These are phyloP conservation scores for Paraleonurus japonicus DNA, from an alignment of 257 asterid species.

Conservation along the genomic window DNA sequence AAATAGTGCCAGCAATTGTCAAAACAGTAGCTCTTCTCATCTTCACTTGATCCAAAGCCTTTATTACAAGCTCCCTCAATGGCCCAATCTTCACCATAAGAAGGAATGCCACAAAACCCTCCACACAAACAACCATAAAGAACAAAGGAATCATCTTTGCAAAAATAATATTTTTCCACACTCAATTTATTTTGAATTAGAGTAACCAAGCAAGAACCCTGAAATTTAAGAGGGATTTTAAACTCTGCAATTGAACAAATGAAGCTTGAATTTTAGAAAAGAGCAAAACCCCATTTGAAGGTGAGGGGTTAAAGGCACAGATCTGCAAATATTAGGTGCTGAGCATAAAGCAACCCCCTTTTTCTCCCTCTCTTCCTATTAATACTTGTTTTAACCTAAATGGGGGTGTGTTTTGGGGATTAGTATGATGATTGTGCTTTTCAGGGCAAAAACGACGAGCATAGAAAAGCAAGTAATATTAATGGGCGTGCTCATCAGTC, in stretches of 20 bases:
- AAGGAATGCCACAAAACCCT: conserved; percentile 80
- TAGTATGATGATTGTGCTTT: conserved; percentile 34
- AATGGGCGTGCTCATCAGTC: conserved; percentile 21
- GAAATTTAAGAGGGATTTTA: conserved; percentile 2
- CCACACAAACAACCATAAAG: conserved; percentile 67
- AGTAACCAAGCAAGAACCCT: conserved; percentile 19
- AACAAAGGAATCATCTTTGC: conserved; percentile 79
- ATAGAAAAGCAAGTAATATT: conserved; percentile 9
- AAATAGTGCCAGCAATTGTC: conserved; percentile 76
- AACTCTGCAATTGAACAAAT: conserved; percentile 6
- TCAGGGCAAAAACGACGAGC: conserved; percentile 26
- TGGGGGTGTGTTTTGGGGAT: conserved; percentile 28
- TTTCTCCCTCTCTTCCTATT: background rate
- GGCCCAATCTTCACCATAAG: conserved; percentile 92
- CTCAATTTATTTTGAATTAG: background rate
- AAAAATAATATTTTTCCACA: background rate
- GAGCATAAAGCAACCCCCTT: conserved; percentile 4
- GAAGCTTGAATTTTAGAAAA: conserved; percentile 16
- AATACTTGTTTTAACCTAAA: conserved; percentile 1
- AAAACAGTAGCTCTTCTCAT: conserved; percentile 85
- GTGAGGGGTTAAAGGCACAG: conserved; percentile 26
- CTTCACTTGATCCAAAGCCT: conserved; percentile 86
- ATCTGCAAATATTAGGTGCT: conserved; percentile 36
- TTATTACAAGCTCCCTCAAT: conserved; percentile 75
- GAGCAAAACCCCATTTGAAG: conserved; percentile 24